A percentile compares a stretch with the other conserved stretches of the same genome.
Conservation (phyloP, 371 early-diverging fungal species). For the Mucor sp. region DNA sequence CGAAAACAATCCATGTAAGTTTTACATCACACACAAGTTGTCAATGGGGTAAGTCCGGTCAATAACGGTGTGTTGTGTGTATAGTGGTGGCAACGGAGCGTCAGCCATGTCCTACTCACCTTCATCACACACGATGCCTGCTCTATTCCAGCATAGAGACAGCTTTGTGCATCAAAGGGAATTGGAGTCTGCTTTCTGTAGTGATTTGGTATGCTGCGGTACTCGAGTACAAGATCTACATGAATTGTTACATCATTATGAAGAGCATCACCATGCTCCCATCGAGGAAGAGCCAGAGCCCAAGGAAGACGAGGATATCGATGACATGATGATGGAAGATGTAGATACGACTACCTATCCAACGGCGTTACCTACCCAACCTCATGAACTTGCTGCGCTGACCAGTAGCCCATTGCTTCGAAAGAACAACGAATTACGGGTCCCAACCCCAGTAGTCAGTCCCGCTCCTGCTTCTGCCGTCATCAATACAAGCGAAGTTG, state of each 20-base stretch:
- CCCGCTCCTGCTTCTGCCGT: neutral
- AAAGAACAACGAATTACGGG: neutral
- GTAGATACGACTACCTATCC: conserved; percentile 7
- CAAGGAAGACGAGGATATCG: conserved; percentile 25
- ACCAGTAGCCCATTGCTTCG: conserved; percentile 19
- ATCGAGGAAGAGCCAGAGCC: conserved; percentile 66
- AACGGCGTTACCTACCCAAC: conserved; percentile 21
- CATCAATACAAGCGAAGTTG: neutral
- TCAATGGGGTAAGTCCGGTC: neutral
- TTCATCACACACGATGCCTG: conserved; percentile 30
- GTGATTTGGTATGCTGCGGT: conserved; percentile 93
- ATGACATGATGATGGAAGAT: conserved; percentile 18
- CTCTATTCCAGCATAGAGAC: conserved; percentile 59
- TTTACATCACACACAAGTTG: neutral
- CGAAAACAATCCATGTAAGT: conserved; percentile 29
- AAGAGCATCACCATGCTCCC: conserved; percentile 85
- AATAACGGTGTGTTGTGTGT: neutral
- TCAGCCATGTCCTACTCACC: conserved; percentile 30
- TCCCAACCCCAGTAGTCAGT: neutral
- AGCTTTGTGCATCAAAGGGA: conserved; percentile 70
- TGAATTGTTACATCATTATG: conserved; percentile 92
- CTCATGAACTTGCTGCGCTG: conserved; percentile 24
- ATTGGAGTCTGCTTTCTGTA: conserved; percentile 87
- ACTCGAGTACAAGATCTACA: conserved; percentile 80
- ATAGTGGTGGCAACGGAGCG: conserved; percentile 4